Conservation (phyloP, 257 asterid genomes). For the Lavandula angustifolia region DNA sequence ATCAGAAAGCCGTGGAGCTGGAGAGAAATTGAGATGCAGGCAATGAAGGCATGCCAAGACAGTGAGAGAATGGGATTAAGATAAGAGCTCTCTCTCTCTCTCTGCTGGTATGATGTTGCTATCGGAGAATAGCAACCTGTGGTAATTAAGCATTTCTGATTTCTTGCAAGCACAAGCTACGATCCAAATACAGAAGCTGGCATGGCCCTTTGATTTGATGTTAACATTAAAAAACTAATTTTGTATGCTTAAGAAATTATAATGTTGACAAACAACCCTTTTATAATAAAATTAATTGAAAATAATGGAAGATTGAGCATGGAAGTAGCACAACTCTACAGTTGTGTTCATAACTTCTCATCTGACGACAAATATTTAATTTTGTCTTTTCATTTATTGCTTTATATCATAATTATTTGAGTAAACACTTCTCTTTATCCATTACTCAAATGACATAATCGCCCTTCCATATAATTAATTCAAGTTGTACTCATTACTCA, state of each 20-base stretch:
- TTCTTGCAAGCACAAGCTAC: background rate
- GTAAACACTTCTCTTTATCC: background rate
- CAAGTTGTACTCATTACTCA: too few species aligned
- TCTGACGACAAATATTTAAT: too few species aligned
- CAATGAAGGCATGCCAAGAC: too few species aligned
- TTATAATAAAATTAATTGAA: background rate
- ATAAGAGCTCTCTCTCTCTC: conserved; percentile 19
- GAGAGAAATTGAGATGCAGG: background rate
- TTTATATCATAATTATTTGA: too few species aligned
- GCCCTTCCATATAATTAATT: too few species aligned
- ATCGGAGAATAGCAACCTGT: conserved; percentile 9
- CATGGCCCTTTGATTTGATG: conserved; percentile 12
- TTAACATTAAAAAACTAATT: background rate
- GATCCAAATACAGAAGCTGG: background rate
- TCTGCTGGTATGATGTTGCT: conserved; percentile 30
- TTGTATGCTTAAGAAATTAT: background rate
- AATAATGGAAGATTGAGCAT: background rate
- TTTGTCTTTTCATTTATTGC: too few species aligned
- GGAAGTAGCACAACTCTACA: background rate
- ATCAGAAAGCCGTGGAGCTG: conserved; percentile 7
- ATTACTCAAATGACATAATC: background rate
- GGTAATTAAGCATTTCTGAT: background rate
- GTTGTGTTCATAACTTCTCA: background rate
- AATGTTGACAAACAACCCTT: conserved; percentile 1
- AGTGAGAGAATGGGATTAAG: background rate